phyloP scores from a whole-genome alignment of 1,284 basidiomycete genomes.

The Retiboletus flavoniger region DNA sequence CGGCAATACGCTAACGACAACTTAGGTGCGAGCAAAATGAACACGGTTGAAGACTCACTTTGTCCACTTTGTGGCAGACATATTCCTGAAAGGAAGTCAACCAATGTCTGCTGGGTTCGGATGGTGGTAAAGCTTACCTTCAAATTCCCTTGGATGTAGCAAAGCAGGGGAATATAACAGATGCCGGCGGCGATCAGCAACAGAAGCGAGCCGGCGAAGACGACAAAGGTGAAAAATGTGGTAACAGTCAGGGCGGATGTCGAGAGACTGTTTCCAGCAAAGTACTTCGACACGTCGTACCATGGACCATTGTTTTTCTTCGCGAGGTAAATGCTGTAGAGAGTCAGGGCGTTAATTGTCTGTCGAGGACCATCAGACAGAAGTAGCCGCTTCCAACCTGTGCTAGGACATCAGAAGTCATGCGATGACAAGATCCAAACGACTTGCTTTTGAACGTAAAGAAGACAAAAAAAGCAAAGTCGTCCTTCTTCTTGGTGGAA shows the following conservation, averaged over 20 bases:
- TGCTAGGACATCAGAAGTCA: constrained; percentile 11
- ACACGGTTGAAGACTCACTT: constrained; percentile 48
- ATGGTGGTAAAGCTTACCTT: constrained; percentile 53
- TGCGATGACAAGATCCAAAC: constrained; percentile 4
- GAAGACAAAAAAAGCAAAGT: constrained; percentile 98
- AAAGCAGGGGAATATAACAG: constrained; percentile 89
- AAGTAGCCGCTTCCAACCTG: constrained; percentile 93
- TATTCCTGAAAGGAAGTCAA: constrained; percentile 68
- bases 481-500: constrained; percentile 94
- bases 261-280: constrained; percentile 64
- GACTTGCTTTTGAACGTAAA: constrained; percentile 95
- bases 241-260: constrained; percentile 84
- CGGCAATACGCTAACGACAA: constrained; percentile 72
- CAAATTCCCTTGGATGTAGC: constrained; percentile 94
- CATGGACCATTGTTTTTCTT: constrained; percentile 67
- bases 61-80: constrained; percentile 98
- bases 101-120: background rate
- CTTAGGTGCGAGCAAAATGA: constrained; percentile 6
- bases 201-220: constrained; percentile 84
- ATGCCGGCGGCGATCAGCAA: constrained; percentile 82
- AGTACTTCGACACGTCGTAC: constrained; percentile 70
- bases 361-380: constrained; percentile 98
- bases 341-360: constrained; percentile 90
- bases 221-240: constrained; percentile 86
- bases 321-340: constrained; percentile 88